Evolutionary conservation across 192 early-diverging fungal genomes (phyloP), one percentile per base, ranked within the genome.

Genomic region (Coemansia sp.): DNA sequence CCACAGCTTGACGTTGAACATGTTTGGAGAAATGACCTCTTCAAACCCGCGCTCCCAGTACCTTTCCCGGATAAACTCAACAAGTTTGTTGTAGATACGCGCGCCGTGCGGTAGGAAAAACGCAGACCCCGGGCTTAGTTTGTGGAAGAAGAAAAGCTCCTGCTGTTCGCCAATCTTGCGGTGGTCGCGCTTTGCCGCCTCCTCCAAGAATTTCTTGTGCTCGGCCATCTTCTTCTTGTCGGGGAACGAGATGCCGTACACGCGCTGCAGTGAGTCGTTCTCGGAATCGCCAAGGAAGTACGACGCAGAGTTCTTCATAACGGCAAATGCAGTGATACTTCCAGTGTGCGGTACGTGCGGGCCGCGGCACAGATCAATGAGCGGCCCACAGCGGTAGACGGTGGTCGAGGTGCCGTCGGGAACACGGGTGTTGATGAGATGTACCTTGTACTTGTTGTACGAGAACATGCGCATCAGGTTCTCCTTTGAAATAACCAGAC

Each of bases 211-310:
- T 72, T 92, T 85, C 75, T 95, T 93, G 79, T 95, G 91, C 83
- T 97, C 91, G 59, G 91, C 91, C 93, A 99, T 90, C 80, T 92
- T 89, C 89, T 99, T 98, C 73, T 87, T 90, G 71, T 99, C 97
- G 15, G 97, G 97, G 90, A 99, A 99, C 59, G 96, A 97, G 59
- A 99, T 93, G 61, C 97, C 97, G 81, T 99, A 98, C 58, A 99
- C 85, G 72, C 97, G 94, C 84, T 99, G 97, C 55, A 99, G 87
- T 45, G 96, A 95, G 72, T 98, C 97, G 83, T 97, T 97, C 63
- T 92, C 94, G 61, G 95, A 87, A 72, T 98, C 92, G 66, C 94
- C 97, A 72, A 99, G 84, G 78, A 98, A 99, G 87, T 99, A 97
- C 48, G 96, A 95, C 16, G 97, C 84, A 60, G 97, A 99, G 89